A percentile compares a stretch with the other conserved stretches of the same genome.
phyloP scores from a whole-genome alignment of 108 stramenopile species.

The Cyclotella cryptica region DNA sequence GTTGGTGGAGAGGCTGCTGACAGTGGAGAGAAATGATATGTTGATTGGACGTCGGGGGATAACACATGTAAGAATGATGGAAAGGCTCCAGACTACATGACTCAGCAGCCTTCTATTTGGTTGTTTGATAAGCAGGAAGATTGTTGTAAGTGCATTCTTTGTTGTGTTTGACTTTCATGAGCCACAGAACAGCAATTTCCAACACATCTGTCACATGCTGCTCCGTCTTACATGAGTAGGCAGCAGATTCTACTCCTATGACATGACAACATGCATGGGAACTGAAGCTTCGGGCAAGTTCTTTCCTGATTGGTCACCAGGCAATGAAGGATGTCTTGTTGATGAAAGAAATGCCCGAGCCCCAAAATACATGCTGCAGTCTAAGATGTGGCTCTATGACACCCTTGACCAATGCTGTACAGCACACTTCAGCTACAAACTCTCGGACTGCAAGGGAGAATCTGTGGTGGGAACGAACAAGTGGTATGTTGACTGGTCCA shows the following conservation, averaged over 20 bases:
- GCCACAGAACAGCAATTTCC: too few species aligned
- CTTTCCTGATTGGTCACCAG: not conserved
- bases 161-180: not conserved
- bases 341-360: not conserved
- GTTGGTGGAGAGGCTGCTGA: not conserved
- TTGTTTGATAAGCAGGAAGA: not conserved
- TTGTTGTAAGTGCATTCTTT: not conserved
- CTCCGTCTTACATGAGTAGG: not conserved
- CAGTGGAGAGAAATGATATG: constrained; percentile 14
- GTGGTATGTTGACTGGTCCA: constrained; percentile 10
- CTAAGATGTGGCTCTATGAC: not conserved
- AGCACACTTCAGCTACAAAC: not conserved
- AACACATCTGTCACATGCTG: too few species aligned
- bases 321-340: not conserved
- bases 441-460: not conserved
- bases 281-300: not conserved
- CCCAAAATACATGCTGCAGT: not conserved
- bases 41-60: constrained; percentile 9
- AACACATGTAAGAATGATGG: constrained; percentile 15
- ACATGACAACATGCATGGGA: constrained; percentile 3
- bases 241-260: not conserved
- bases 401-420: constrained; percentile 2
- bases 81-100: constrained; percentile 9
- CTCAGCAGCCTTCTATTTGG: not conserved
- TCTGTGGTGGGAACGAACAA: not conserved